These are phyloP conservation scores for Leccinum variicolor DNA, from an alignment of 768 basidiomycete genomes.

Conservation along the genomic window DNA sequence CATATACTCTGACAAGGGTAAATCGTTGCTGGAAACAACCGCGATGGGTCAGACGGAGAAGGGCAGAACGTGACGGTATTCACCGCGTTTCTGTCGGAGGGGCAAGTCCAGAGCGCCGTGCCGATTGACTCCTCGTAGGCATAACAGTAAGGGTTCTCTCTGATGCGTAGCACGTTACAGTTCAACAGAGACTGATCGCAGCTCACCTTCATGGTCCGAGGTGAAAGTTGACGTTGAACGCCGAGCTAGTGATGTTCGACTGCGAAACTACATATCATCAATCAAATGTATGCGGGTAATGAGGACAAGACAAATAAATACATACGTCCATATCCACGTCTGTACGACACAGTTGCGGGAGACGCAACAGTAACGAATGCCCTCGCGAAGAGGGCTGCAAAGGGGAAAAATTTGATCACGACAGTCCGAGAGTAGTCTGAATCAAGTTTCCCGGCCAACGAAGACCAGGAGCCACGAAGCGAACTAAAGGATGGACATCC, in stretches of 20 bases:
- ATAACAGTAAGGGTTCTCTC: slow-evolving; percentile 47
- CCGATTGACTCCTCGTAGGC: slow-evolving; percentile 48
- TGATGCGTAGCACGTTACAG: slow-evolving; percentile 10
- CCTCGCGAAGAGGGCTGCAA: slow-evolving; percentile 16
- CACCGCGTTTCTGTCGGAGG: slow-evolving; percentile 26
- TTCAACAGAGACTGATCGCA: no score
- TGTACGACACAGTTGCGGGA: neutral
- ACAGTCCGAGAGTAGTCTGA: slow-evolving; percentile 35
- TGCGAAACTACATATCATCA: neutral
- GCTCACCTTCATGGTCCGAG: no score
- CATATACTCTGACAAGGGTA: no score
- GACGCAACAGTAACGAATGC: neutral
- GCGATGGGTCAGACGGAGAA: neutral
- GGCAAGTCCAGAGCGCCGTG: slow-evolving; percentile 40
- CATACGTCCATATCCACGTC: neutral
- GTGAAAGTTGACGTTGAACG: neutral
- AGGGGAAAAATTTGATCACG: neutral
- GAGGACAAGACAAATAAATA: neutral
- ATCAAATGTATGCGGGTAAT: neutral
- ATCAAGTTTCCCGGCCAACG: slow-evolving; percentile 26
- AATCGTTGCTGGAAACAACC: no score
- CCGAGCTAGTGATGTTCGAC: neutral
- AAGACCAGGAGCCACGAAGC: slow-evolving; percentile 24
- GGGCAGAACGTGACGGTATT: slow-evolving; percentile 50
- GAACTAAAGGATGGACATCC: slow-evolving; percentile 24